Evolutionary conservation across 331 rosid genomes (phyloP).

Genomic region (Acacia concinna): DNA sequence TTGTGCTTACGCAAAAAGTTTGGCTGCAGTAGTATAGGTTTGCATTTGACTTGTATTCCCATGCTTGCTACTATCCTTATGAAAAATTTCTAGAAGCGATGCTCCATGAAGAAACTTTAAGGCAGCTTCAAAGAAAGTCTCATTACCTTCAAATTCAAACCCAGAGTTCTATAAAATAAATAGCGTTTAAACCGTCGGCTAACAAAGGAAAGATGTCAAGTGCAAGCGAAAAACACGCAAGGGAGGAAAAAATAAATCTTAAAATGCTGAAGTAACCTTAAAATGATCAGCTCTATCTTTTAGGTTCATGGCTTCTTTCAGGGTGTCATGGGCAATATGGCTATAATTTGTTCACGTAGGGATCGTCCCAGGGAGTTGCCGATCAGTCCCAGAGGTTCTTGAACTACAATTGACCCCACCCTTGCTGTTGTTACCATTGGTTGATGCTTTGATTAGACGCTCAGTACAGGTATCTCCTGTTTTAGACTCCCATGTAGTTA

Average conservation of each 20-base stretch:
- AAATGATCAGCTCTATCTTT: conserved; percentile 63
- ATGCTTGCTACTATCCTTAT: conserved; percentile 46
- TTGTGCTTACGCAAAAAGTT: conserved; percentile 60
- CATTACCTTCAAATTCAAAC: conserved; percentile 62
- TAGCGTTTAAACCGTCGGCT: conserved; percentile 18
- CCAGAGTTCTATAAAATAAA: conserved; percentile 46
- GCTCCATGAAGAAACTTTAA: conserved; percentile 77
- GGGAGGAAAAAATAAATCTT: conserved; percentile 25
- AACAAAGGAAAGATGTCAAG: conserved; percentile 21
- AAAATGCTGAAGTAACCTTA: conserved; percentile 57
- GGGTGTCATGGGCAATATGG: conserved; percentile 42
- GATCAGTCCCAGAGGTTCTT: conserved; percentile 39
- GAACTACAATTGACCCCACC: conserved; percentile 34
- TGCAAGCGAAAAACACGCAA: conserved; percentile 16
- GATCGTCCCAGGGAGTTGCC: conserved; percentile 42
- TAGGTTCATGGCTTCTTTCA: conserved; percentile 63
- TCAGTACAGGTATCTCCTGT: conserved; percentile 40
- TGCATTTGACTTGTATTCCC: conserved; percentile 54
- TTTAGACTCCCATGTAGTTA: conserved; percentile 37
- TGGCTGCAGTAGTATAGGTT: conserved; percentile 53
- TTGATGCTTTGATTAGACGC: conserved; percentile 35
- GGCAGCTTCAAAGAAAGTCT: conserved; percentile 77
- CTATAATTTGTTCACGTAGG: conserved; percentile 44
- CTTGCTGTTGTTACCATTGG: conserved; percentile 36
- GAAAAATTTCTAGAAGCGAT: conserved; percentile 49